Evolutionary conservation across 2,329 filamentous ascomycete genomes (phyloP).

Genomic region (Scedosporium boydii): DNA sequence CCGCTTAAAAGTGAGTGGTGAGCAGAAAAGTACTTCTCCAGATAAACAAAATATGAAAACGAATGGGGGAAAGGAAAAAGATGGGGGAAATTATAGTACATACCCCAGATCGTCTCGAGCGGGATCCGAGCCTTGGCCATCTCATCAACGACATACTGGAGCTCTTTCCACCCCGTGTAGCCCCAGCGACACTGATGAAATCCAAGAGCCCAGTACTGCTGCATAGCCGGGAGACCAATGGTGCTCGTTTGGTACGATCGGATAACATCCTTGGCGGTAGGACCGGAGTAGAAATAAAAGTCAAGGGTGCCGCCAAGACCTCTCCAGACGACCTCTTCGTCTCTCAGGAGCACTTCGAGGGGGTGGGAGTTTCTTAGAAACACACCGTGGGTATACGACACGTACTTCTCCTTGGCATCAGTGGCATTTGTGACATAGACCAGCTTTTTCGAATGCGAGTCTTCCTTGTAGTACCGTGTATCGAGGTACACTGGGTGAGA

Average conservation of each 20-base stretch:
- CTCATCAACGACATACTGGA: conserved; percentile 57
- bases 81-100: conserved; percentile 8
- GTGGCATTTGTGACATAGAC: conserved; percentile 32
- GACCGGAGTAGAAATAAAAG: conserved; percentile 70
- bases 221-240: conserved; percentile 64
- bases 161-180: conserved; percentile 61
- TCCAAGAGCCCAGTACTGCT: conserved; percentile 74
- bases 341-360: conserved; percentile 59
- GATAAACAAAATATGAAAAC: not conserved
- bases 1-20: conserved; percentile 30
- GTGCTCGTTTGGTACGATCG: conserved; percentile 60
- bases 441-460: conserved; percentile 33
- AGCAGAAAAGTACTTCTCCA: not conserved
- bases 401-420: conserved; percentile 48
- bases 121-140: conserved; percentile 57
- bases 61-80: not conserved
- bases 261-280: conserved; percentile 57
- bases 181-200: conserved; percentile 72
- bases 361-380: conserved; percentile 70
- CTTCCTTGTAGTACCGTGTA: conserved; percentile 60
- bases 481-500: conserved; percentile 72
- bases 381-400: conserved; percentile 64
- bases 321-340: conserved; percentile 61
- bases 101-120: conserved; percentile 62
- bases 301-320: conserved; percentile 69